Base-by-base conservation (phyloP, 2,329 filamentous ascomycete species). In the Arthroderma sp. region DNA sequence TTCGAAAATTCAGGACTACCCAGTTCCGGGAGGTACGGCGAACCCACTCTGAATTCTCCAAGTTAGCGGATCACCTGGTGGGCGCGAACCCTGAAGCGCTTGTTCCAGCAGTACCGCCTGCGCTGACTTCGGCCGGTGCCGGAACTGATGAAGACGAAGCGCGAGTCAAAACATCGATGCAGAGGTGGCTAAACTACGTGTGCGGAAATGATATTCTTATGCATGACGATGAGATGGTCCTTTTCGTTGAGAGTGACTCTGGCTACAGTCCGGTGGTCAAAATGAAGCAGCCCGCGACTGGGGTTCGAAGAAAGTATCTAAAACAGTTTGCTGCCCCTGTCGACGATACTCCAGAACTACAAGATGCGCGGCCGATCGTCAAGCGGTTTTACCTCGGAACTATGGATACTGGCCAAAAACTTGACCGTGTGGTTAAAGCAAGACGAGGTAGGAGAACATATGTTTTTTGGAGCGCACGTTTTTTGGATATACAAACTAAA, bases 171-270 rank as follows among this genome's bases (percentile, higher is more conserved):
- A 78, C 80, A 1, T 76, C 85, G 6, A 77, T 98, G 69, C 91
- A 98, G 66, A 75, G 87, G 60, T 98, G 91, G 91, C 74, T 98
- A 56, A 95, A 94, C 63, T 84, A 85, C 47, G 83, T 98, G 15
- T 94, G 91, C 67, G 78, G 77, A 57, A 96, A 91, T 55, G 88
- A 96, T 32, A 80, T 93, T 1, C 75, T 98, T 5, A 94, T 94
- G 72, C 79, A 83, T 50, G 91, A 98, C 60, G 89, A 96, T 50
- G 91, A 98, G 66, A 89, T 96, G 79, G 79, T 95, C 4, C 80
- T 96, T 48, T 98, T 98, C 57, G 87, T 98, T n/a, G 91, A 98
- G 66, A 94, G 86, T 60, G 91, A 98, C 62, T 96, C 95, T 62
- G 91, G 91, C 36, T 98, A 98, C 65, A 95, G 87, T 57, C 91